Evolutionary conservation across 1,139 yeast genomes (phyloP), one percentile per base, ranked within the genome.

Genomic region (Yamadazyma diospyri): DNA sequence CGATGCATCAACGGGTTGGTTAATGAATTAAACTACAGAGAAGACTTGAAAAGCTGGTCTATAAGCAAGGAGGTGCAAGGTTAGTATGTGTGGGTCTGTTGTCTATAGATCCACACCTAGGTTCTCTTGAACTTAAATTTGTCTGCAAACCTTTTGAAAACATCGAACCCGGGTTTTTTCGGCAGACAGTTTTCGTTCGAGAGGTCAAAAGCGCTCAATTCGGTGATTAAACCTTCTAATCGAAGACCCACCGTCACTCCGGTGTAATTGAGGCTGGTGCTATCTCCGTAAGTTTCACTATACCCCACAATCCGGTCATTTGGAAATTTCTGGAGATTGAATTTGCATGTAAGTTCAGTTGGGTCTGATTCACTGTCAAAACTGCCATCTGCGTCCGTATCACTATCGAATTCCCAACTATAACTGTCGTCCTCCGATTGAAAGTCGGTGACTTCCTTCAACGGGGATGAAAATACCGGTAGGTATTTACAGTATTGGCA

Each of bases 11-110:
- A 74, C 38, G 72, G 70, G 2, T 53, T 61, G 33, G 55, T 69
- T 14, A 62, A 57, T 37, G 77, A 72, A 43, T 42, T 52, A 12
- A 57, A 51, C 27, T 56, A 59, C 30, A 55, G 78, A 36, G 64
- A 61, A 6, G 72, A 71, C 39, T 56, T 72, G 43, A 56, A 50
- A 39, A 70, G 77, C 43, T 73, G 79, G 79, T 48, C 50, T 9
- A 54, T 61, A 5, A 38, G 37, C 30, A 36, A 24, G 13, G 23
- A 30, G 3, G 28, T 24, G 6, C 16, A 24, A 24, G 14, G 14
- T 11, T 24, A 7, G 24, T n/a, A n/a, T n/a, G n/a, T n/a, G n/a
- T n/a, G 9, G 20, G 9, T 26, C 12, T 13, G 20, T n/a, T 17
- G n/a, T 11, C 23, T n/a, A n/a, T n/a, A n/a, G n/a, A n/a, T n/a